Evolutionary conservation across 208 protist species (phyloP), one percentile per base, ranked within the genome.

Genomic region (Histomonas meleagridis): DNA sequence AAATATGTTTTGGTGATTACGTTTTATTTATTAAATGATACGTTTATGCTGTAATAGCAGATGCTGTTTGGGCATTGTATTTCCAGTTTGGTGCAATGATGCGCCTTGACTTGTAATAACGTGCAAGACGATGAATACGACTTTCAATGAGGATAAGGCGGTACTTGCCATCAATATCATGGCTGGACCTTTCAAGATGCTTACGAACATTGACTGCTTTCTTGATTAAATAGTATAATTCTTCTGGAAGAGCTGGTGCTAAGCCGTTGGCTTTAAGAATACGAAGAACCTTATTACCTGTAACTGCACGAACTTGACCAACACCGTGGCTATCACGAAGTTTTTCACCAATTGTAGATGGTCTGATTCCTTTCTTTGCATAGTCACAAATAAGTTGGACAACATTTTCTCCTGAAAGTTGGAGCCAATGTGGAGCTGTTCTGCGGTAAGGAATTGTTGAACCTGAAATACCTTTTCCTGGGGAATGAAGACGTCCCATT

Each of bases 101-200:
- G 76, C 95, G 93, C 60, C 93, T 95, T 51, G 55, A 91, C 92
- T 96, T 96, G 98, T 99, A 99, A 96, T 99, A 99, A 94, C 99
- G 97, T 86, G 97, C 96, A 16, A 99, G 95, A 93, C 99, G 96
- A 96, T 99, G 98, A 94, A 99, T 99, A 93, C 98, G 96, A 79
- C 96, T 98, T 97, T 99, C 99, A 92, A 99, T 97, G 38, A 99
- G 96, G 96, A 99, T 99, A 76, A 99, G 96, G 93, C 98, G 96
- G 97, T 99, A 99, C 97, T 99, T 99, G 94, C 97, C 95, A 94
- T 99, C 97, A 92, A 96, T 97, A 95, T 99, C 98, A 93, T 98
- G 98, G 60, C 96, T 96, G 96, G 98, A 96, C 92, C 96, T 96
- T 94, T 99, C 96, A 76, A 99, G 95, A 96, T 99, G 99, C 96